Evolutionary conservation across 2,329 filamentous ascomycete genomes (phyloP).

Genomic region (Fusarium cyanostomum): DNA sequence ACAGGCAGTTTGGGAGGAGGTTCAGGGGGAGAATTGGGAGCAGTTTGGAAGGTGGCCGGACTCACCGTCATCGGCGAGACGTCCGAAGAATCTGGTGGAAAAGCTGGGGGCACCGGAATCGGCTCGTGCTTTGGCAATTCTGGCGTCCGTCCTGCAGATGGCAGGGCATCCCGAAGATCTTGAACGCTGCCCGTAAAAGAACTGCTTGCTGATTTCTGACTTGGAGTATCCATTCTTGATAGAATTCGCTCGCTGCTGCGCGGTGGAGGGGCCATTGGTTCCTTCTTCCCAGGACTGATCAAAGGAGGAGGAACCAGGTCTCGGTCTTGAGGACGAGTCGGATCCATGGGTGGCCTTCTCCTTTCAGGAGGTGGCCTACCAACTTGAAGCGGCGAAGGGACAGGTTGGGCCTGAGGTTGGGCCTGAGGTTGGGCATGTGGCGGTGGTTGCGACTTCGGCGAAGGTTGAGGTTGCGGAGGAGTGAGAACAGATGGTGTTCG

Average conservation of each 20-base stretch:
- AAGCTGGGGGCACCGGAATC: slow-evolving; percentile 26
- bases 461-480: slow-evolving; percentile 39
- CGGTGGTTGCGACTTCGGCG: slow-evolving; percentile 38
- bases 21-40: slow-evolving; percentile 45
- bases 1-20: slow-evolving; percentile 25
- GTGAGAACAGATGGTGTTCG: slow-evolving; percentile 28
- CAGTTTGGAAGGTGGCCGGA: slow-evolving; percentile 33
- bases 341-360: slow-evolving; percentile 73
- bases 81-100: slow-evolving; percentile 35
- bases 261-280: slow-evolving; percentile 58
- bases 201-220: slow-evolving; percentile 36
- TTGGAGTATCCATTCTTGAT: slow-evolving; percentile 56
- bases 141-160: slow-evolving; percentile 28
- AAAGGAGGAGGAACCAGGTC: slow-evolving; percentile 67
- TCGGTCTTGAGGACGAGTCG: slow-evolving; percentile 62
- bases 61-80: slow-evolving; percentile 42
- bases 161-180: slow-evolving; percentile 45
- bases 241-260: slow-evolving; percentile 61
- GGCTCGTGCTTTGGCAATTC: slow-evolving; percentile 34
- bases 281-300: slow-evolving; percentile 61
- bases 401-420: slow-evolving; percentile 42
- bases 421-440: slow-evolving; percentile 29
- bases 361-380: slow-evolving; percentile 68
- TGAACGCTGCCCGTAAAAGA: slow-evolving; percentile 47
- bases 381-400: slow-evolving; percentile 36